phyloP scores from a whole-genome alignment of 305 asterid genomes.

The Vinca major region DNA sequence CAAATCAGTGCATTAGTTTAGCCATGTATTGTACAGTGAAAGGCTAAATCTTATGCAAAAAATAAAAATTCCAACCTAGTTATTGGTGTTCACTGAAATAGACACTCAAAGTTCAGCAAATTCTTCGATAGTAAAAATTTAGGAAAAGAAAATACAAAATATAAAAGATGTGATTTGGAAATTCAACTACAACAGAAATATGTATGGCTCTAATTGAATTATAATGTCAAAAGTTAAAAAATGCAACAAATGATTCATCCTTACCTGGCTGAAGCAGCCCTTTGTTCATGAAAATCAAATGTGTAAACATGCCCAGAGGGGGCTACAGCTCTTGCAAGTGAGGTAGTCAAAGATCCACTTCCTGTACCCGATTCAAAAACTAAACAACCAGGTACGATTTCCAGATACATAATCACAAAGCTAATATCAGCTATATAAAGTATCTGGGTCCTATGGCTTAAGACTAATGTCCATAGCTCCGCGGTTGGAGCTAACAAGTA shows the following conservation, averaged over 20 bases:
- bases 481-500: constrained; percentile 88
- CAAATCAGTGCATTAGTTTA: background rate
- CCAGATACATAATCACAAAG: constrained; percentile 84
- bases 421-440: constrained; percentile 85
- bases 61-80: background rate
- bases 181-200: background rate
- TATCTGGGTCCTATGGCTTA: constrained; percentile 96
- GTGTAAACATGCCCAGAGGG: constrained; percentile 78
- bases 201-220: background rate
- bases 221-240: background rate
- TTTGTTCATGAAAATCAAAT: constrained; percentile 90
- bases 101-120: background rate
- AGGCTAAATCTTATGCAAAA: background rate
- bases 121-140: background rate
- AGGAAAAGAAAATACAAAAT: background rate
- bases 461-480: constrained; percentile 82
- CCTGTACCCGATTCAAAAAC: constrained; percentile 97
- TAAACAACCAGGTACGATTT: constrained; percentile 74
- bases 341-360: constrained; percentile 81
- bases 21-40: background rate
- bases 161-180: background rate
- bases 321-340: constrained; percentile 86
- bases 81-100: background rate
- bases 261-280: constrained; percentile 90
- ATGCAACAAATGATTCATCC: background rate